Evolutionary conservation across 176 grass and related monocot species (phyloP), one percentile per base, ranked within the genome.

Genomic region (Cymbopogon citratus): DNA sequence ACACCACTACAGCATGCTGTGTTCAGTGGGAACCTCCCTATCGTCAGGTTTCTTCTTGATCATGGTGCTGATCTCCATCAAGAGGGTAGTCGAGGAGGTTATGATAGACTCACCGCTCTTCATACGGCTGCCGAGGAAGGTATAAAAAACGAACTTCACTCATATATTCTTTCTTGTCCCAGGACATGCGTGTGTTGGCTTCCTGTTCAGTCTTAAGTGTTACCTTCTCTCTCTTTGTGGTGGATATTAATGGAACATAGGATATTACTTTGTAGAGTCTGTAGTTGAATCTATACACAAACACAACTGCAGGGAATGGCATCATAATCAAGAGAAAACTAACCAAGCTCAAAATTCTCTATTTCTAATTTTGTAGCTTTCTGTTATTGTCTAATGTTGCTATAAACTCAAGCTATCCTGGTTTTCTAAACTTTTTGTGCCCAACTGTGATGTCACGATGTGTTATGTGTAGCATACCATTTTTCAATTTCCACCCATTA

Each of bases 1-100:
- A 85, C 74, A 68, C 74, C 83, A 4, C 74, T 85, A 27, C 63
- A 85, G 65, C 83, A 85, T 41, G 83, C 83, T 2, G 74, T 61
- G 74, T 24, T 23, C 25, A 36, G 26, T 31, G 74, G 74, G 48
- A 85, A 85, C 74, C 49, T 85, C 5, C 83, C 83, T 18, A 51
- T 27, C 5, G 35, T 77, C 26, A 77, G 83, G 74, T 85, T 61
- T 43, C 83, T 85, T 34, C 74, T 85, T 35, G 83, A 77, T 76
- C 65, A 85, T 12, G 74, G 74, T 25, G 83, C 83, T 31, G 51
- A 78, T 26, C 19, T 85, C 74, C 38, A 61, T 18, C 46, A 83
- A 72, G 28, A 74, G 74, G n/a, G 5, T 1, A 9, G 12, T 5
- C 25, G 33, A 21, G 27, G 31, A 31, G 43, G 44, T 51, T 7